Base-by-base conservation (phyloP, 176 grass and related monocot genomes). In the Calamus simplicifolius region DNA sequence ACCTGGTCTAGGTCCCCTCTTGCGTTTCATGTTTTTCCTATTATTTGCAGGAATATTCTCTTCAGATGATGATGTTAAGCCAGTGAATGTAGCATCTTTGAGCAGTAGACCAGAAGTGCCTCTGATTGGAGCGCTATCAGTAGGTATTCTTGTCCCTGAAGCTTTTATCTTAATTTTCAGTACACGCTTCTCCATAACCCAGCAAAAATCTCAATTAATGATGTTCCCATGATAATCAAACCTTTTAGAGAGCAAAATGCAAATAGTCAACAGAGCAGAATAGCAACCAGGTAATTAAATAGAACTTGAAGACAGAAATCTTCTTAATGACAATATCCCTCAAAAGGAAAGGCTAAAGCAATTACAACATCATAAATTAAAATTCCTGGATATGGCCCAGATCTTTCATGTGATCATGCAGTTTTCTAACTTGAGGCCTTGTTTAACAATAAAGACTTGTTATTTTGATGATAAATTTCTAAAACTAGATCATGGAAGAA, bases 21-120 rank as follows among this genome's bases (percentile, higher is more conserved):
- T 85, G 58, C 82, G 71, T 80, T 85, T 90, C 87, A 90, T 90
- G 49, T 65, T 16, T 65, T 65, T 52, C 62, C 48, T 27, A 19
- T 50, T 28, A 65, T 25, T 51, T 50, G 17, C 25, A 65, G 62
- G 49, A 52, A 51, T 65, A 65, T 65, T 28, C 51, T 65, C 48
- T 65, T 65, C 62, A 52, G 62, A 65, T 25, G 48, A 65, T 65
- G 62, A 65, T 18, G 49, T 50, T 50, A 65, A 51, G 15, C 35
- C 35, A 73, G 28, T 57, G 12, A 10, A 55, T 59, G 16, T 18
- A 59, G 55, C 30, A 18, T 43, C 52, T 19, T 56, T 6, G 23
- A 49, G 16, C 13, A 43, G 28, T 48, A 48, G 14, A n/a, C 18
- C 4, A 29, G 68, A 19, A 51, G 48, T 59, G 23, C 16, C 25